These are phyloP conservation scores for peach (Prunus persica) DNA, from an alignment of 306 rosid genomes.

Conservation along the genomic window Prunus_persica_NCBIv2 NC_034010.1:28744501-28745000, in stretches of 20 bases:
- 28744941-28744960: background rate
- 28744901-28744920: background rate
- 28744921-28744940: background rate
- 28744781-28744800: conserved; percentile 41
- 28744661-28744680: conserved; percentile 69
- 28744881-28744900: background rate
- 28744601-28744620: background rate
- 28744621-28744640: conserved; percentile 77
- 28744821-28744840: conserved; percentile 46
- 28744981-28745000: conserved; percentile 44
- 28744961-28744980: conserved; percentile 59
- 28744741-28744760: conserved; percentile 34
- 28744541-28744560: background rate
- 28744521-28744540: background rate
- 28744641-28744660: conserved; percentile 72
- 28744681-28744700: conserved; percentile 28
- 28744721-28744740: conserved; percentile 30
- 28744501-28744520: conserved; percentile 78
- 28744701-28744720: conserved; percentile 38
- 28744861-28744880: conserved; percentile 61
- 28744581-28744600: background rate
- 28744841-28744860: conserved; percentile 20
- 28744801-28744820: conserved; percentile 30
- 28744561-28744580: conserved; percentile 2
- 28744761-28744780: conserved; percentile 38